Evolutionary conservation across 116 monocot species (phyloP).

Genomic region (Trichopus zeylanicus): DNA sequence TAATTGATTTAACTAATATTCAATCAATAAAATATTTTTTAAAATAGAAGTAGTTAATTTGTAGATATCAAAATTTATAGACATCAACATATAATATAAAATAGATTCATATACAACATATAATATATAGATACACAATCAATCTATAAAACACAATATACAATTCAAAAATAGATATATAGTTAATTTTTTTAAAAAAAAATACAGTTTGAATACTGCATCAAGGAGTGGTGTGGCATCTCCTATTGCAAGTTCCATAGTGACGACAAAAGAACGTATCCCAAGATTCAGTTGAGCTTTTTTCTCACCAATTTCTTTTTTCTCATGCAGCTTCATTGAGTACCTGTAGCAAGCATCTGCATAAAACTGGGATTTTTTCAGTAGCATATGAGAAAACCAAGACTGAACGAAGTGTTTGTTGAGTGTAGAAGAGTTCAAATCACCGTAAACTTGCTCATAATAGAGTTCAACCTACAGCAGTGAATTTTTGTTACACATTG

Average conservation of each 20-base stretch:
- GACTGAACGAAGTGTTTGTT: slow-evolving; percentile 74
- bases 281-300: slow-evolving; percentile 77
- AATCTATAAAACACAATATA: too few species aligned
- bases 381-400: slow-evolving; percentile 79
- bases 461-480: slow-evolving; percentile 50
- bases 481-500: too few species aligned
- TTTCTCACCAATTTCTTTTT: slow-evolving; percentile 80
- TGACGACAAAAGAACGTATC: slow-evolving; percentile 51
- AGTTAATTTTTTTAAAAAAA: too few species aligned
- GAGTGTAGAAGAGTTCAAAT: slow-evolving; percentile 45
- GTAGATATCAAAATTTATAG: too few species aligned
- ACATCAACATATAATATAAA: too few species aligned
- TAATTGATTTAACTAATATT: too few species aligned
- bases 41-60: too few species aligned
- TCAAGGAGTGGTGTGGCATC: slow-evolving; percentile 77
- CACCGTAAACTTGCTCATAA: slow-evolving; percentile 71
- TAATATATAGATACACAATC: too few species aligned
- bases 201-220: slow-evolving; percentile 54
- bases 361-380: slow-evolving; percentile 80
- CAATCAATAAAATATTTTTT: too few species aligned
- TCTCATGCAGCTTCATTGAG: slow-evolving; percentile 65
- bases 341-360: slow-evolving; percentile 83
- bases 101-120: too few species aligned
- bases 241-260: slow-evolving; percentile 69
- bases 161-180: too few species aligned